These are phyloP conservation scores for Thalassiosira tumida DNA, from an alignment of 352 stramenopile species.

Conservation along the genomic window DNA sequence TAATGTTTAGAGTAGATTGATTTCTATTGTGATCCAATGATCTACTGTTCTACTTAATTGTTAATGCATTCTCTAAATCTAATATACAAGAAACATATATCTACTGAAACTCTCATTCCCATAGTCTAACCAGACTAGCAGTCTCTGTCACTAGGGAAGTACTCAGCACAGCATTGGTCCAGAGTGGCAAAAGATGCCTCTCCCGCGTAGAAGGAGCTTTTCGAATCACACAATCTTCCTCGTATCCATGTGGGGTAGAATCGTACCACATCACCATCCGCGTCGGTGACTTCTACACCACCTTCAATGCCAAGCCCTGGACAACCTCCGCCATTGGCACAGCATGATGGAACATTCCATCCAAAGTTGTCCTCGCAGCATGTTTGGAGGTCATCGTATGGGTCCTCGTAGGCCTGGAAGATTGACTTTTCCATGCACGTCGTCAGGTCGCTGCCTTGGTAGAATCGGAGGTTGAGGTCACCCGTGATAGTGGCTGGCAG, in stretches of 20 bases:
- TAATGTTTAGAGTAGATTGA: no score
- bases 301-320: not conserved
- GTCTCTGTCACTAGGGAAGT: no score
- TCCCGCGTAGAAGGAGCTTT: no score
- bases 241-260: not conserved
- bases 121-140: no score
- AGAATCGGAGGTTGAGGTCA: not conserved
- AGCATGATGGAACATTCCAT: not conserved
- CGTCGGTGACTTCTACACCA: not conserved
- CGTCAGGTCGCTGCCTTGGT: not conserved
- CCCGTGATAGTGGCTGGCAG: not conserved
- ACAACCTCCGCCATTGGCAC: not conserved
- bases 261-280: no score
- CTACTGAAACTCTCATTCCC: no score
- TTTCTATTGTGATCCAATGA: no score
- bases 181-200: no score
- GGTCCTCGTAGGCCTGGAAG: not conserved
- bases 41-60: no score
- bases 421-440: not conserved
- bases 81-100: no score
- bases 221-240: not conserved
- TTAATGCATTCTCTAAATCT: no score
- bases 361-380: not conserved
- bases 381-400: not conserved
- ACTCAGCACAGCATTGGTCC: no score